Evolutionary conservation across 768 basidiomycete genomes (phyloP).

Genomic region (Tylopilus vinaceipallidus): DNA sequence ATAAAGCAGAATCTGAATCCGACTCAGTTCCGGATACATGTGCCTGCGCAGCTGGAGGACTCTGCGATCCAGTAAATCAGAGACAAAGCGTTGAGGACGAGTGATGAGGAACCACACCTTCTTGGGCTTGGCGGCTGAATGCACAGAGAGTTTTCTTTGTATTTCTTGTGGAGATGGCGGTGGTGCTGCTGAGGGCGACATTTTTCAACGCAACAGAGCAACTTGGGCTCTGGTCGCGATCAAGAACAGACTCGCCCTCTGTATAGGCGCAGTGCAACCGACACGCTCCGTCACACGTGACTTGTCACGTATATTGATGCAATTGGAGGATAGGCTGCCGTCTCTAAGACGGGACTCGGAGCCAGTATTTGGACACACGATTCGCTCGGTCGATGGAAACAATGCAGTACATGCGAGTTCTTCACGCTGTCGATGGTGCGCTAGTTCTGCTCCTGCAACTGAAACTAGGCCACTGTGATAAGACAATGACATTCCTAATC

Average conservation of each 20-base stretch:
- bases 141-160: constrained; percentile 79
- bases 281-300: constrained; percentile 26
- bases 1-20: constrained; percentile 75
- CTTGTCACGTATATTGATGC: constrained; percentile 13
- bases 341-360: constrained; percentile 12
- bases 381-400: neutral
- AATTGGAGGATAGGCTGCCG: neutral
- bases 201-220: constrained; percentile 14
- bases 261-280: constrained; percentile 9
- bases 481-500: constrained; percentile 16
- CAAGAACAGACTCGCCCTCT: constrained; percentile 7
- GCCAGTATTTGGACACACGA: neutral
- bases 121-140: constrained; percentile 54
- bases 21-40: constrained; percentile 75
- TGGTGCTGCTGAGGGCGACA: constrained; percentile 35
- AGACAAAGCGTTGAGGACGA: constrained; percentile 1
- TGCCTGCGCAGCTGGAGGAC: constrained; percentile 29
- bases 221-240: constrained; percentile 10
- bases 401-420: neutral
- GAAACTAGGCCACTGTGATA: constrained; percentile 6
- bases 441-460: neutral
- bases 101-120: constrained; percentile 35
- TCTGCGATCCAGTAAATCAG: constrained; percentile 25
- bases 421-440: neutral
- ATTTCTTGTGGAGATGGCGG: constrained; percentile 88